A percentile compares a stretch with the other conserved stretches of the same genome.
These are phyloP conservation scores for Botrytis paeoniae DNA, from an alignment of 2,329 filamentous ascomycete genomes.

Conservation along the genomic window DNA sequence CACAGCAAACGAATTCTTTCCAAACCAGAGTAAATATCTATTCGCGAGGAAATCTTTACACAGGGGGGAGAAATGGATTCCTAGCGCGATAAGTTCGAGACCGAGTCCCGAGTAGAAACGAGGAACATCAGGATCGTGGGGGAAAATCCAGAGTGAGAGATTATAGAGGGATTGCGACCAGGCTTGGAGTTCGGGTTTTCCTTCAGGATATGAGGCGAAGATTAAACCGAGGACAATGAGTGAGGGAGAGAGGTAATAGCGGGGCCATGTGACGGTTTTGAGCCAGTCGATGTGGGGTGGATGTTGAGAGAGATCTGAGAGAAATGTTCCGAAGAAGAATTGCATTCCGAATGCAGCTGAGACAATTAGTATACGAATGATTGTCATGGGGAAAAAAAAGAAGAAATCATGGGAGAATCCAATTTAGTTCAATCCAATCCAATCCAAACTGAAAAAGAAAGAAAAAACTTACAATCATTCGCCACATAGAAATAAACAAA, in stretches of 20 bases:
- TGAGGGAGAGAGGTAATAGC: slow-evolving; percentile 46
- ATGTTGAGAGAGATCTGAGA: slow-evolving; percentile 57
- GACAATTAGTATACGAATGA: not conserved
- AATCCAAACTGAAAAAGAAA: not conserved
- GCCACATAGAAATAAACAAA: slow-evolving; percentile 48
- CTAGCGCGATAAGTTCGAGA: slow-evolving; percentile 48
- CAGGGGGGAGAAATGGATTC: slow-evolving; percentile 50
- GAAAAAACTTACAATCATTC: slow-evolving; percentile 32
- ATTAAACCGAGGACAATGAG: slow-evolving; percentile 53
- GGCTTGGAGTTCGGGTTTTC: slow-evolving; percentile 49
- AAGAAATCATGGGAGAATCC: not conserved
- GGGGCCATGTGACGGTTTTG: slow-evolving; percentile 43
- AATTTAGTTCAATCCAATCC: not conserved
- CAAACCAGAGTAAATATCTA: slow-evolving; percentile 57
- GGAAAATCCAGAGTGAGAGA: slow-evolving; percentile 46
- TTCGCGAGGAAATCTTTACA: slow-evolving; percentile 53
- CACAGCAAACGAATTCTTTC: slow-evolving; percentile 61
- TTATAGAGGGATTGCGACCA: slow-evolving; percentile 51
- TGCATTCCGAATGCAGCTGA: slow-evolving; percentile 53
- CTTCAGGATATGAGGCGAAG: slow-evolving; percentile 59
- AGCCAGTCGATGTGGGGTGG: slow-evolving; percentile 49
- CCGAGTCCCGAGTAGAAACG: slow-evolving; percentile 51
- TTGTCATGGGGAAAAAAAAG: too few species aligned
- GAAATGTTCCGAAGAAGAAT: slow-evolving; percentile 60
- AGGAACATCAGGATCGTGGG: slow-evolving; percentile 46